Percentiles rank a stretch among this genome's conserved stretches.
These are phyloP conservation scores for Aspergillus sp. DNA, from an alignment of 2,329 filamentous ascomycete genomes.

Conservation along the genomic window DNA sequence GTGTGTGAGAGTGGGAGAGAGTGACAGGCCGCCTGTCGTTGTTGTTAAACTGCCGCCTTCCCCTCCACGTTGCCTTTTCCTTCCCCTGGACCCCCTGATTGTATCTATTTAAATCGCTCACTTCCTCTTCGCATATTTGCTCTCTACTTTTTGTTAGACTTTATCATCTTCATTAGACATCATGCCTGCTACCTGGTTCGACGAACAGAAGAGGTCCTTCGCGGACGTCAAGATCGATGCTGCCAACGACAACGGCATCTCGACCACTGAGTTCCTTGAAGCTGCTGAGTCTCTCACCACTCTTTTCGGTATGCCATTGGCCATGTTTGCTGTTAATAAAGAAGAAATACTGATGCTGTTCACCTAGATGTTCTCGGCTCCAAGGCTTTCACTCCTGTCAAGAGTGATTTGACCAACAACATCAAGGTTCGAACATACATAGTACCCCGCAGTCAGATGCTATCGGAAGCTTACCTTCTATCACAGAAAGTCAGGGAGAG, in stretches of 20 bases:
- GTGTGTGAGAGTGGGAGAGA: constrained; percentile 23
- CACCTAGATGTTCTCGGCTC: constrained; percentile 60
- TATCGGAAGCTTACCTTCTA: constrained; percentile 14
- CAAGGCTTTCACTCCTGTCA: constrained; percentile 84
- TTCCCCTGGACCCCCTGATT: constrained; percentile 6
- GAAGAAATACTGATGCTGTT: constrained; percentile 12
- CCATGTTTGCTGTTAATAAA: neutral
- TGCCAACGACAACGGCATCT: constrained; percentile 72
- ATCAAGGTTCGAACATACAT: constrained; percentile 66
- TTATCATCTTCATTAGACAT: constrained; percentile 10
- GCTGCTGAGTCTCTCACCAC: constrained; percentile 83
- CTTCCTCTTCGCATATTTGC: constrained; percentile 11
- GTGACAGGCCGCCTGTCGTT: constrained; percentile 23
- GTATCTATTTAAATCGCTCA: neutral
- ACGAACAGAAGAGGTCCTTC: constrained; percentile 82
- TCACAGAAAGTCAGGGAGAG: constrained; percentile 83
- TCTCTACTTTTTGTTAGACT: constrained; percentile 3
- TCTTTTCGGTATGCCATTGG: constrained; percentile 70
- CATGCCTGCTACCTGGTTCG: constrained; percentile 70
- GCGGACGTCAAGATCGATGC: constrained; percentile 75
- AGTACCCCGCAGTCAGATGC: constrained; percentile 7
- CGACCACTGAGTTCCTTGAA: constrained; percentile 85
- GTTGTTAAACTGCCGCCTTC: constrained; percentile 20
- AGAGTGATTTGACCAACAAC: constrained; percentile 88
- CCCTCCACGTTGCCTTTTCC: constrained; percentile 10